Base-by-base conservation (phyloP, 352 stramenopile species). In the Aphanomyces euteiches region DNA sequence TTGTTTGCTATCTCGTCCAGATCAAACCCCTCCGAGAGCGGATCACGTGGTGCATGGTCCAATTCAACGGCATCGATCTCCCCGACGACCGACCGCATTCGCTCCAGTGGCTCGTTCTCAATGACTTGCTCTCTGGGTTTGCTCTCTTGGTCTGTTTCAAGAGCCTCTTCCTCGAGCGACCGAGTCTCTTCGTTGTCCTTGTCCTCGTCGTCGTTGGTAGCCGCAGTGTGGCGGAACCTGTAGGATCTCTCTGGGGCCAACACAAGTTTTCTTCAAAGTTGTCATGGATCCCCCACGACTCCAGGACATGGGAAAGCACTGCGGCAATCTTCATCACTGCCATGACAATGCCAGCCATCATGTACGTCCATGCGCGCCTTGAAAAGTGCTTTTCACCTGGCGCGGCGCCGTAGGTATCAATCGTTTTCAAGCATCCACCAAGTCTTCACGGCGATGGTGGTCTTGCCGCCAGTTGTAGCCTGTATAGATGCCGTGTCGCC, bases 51-150 rank as follows among this genome's bases (percentile, higher is more conserved):
- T 94, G 92, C 67, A 94, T 94, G 87, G 77, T 94, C 53, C 87
- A 94, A 77, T 94, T 94, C 77, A 94, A 94, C 77, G 89, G 83
- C 57, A 77, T 93, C 28, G 87, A 93, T 67, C 87, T 85, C 12
- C 87, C 87, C 1, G 87, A 94, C 54, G 87, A 94, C 68, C 81
- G 87, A 4, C 87, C 87, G 39, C 79, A 94, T 76, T 92, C 86
- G 74, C 77, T 94, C 60, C 92, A 90, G 75, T 94, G 86, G 86
- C 82, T 94, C 74, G 85, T 50, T n/a, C 74, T 63, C 7, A 74
- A 74, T 50, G 67, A 79, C 4, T 47, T 64, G 19, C 13, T 60
- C 15, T 40, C 66, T n/a, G 57, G 76, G 58, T 56, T 73, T 68
- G 45, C 43, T 73, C 13, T 78, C 67, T 34, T 79, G 15, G 47